A percentile compares a stretch with the other conserved stretches of the same genome.
Evolutionary conservation across 2,329 filamentous ascomycete genomes (phyloP).

Genomic region (Microascus cirrosus): DNA sequence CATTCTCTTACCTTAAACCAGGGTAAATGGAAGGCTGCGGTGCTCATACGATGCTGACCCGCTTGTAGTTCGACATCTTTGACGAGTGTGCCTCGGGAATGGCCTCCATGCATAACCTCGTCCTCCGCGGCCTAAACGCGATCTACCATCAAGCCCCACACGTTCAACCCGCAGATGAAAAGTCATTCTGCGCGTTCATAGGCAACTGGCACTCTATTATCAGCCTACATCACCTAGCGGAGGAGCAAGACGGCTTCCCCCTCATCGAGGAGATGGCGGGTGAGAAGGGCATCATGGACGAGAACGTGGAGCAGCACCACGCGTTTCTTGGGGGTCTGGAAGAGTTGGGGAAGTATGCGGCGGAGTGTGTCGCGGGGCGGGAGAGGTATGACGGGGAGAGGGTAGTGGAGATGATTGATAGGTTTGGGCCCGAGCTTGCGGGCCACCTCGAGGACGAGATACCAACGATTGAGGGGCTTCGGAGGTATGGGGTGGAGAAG

Average conservation of each 20-base stretch:
- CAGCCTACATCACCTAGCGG: constrained; percentile 23
- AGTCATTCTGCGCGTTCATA: constrained; percentile 20
- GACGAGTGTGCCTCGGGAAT: constrained; percentile 16
- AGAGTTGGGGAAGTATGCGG: constrained; percentile 18
- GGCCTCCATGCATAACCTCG: constrained; percentile 20
- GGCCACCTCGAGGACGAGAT: constrained; percentile 27
- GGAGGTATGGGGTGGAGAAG: constrained; percentile 15
- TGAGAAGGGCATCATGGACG: constrained; percentile 24
- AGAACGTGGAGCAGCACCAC: constrained; percentile 27
- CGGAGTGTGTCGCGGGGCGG: constrained; percentile 13
- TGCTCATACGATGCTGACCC: neutral
- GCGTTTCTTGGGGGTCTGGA: constrained; percentile 24
- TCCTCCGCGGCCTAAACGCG: constrained; percentile 23
- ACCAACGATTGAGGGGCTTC: constrained; percentile 19
- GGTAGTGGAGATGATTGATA: constrained; percentile 19
- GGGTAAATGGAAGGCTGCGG: no score
- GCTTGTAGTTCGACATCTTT: constrained; percentile 16
- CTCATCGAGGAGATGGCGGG: constrained; percentile 21
- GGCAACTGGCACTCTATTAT: constrained; percentile 19
- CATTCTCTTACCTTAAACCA: neutral
- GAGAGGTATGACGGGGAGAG: constrained; percentile 19
- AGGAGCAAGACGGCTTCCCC: constrained; percentile 27
- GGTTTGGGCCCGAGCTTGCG: constrained; percentile 20
- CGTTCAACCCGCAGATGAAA: constrained; percentile 20
- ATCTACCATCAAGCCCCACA: constrained; percentile 24